A percentile compares a stretch with the other conserved stretches of the same genome.
Evolutionary conservation across 768 basidiomycete species (phyloP).

Genomic region (Naganishia kalamii): DNA sequence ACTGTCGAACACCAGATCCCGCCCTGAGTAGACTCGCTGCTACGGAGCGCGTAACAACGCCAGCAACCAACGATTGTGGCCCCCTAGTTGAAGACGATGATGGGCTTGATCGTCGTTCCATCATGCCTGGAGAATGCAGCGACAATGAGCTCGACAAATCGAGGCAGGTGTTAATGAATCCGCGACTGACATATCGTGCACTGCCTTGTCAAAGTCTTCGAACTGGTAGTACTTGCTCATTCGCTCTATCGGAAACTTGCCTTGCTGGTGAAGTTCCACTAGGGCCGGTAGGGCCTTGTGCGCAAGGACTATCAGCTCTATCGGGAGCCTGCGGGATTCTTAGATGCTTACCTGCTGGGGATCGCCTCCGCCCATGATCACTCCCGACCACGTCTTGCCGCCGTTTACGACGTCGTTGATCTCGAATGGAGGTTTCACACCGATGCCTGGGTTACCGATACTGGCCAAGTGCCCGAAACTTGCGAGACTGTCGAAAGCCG

Average conservation of each 20-base stretch:
- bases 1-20: no score
- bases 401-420: conserved; percentile 13
- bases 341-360: conserved; percentile 4
- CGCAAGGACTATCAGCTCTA: no score
- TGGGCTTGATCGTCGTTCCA: conserved; percentile 33
- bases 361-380: conserved; percentile 5
- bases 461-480: conserved; percentile 3
- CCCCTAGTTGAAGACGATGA: conserved; percentile 29
- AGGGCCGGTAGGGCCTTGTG: conserved; percentile 11
- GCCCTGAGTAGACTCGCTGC: no score
- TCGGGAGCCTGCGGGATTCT: neutral
- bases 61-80: no score
- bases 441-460: conserved; percentile 12
- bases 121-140: neutral
- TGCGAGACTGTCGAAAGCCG: conserved; percentile 12
- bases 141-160: neutral
- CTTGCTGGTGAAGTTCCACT: conserved; percentile 30
- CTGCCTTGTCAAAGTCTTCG: conserved; percentile 32
- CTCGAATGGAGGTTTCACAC: conserved; percentile 6
- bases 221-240: conserved; percentile 30
- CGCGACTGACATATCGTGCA: conserved; percentile 16
- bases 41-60: no score
- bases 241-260: conserved; percentile 37
- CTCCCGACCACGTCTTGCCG: conserved; percentile 11
- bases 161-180: neutral